A percentile compares a stretch with the other conserved stretches of the same genome.
These are phyloP conservation scores for Tieghemostelium lacteum DNA, from an alignment of 78 protist species.

Conservation along the genomic window DNA sequence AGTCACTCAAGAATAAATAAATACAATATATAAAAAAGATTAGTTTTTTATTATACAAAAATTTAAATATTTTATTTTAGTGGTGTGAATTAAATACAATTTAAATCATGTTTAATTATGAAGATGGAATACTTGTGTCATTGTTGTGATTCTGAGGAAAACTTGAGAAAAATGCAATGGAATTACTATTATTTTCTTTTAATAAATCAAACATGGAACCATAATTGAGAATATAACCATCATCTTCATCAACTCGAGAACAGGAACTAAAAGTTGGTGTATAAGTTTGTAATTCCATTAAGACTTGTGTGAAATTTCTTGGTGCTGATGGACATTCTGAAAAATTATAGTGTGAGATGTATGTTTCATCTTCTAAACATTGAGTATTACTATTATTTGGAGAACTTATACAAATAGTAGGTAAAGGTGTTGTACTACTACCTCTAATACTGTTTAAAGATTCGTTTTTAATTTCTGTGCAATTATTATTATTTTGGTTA, in stretches of 20 bases:
- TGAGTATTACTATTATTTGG: no score
- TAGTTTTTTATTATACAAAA: background rate
- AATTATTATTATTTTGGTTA: no score
- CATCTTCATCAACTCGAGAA: background rate
- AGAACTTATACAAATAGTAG: no score
- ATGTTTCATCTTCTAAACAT: no score
- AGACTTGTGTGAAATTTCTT: no score
- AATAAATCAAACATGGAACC: slow-evolving; percentile 19
- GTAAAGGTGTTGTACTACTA: no score
- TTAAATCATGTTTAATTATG: background rate
- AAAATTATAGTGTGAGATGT: no score
- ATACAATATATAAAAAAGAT: background rate
- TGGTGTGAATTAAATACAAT: background rate
- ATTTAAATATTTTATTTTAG: background rate
- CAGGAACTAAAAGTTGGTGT: background rate
- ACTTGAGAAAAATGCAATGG: background rate
- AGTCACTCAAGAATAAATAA: background rate
- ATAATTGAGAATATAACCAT: background rate
- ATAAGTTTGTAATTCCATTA: no score
- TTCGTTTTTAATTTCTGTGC: no score
- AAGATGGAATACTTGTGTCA: background rate
- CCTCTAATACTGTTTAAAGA: no score
- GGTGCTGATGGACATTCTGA: no score
- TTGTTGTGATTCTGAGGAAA: background rate
- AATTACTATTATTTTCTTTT: background rate